Conservation (phyloP, 2,329 filamentous ascomycete species). For the Parafenestella ontariensis region DNA sequence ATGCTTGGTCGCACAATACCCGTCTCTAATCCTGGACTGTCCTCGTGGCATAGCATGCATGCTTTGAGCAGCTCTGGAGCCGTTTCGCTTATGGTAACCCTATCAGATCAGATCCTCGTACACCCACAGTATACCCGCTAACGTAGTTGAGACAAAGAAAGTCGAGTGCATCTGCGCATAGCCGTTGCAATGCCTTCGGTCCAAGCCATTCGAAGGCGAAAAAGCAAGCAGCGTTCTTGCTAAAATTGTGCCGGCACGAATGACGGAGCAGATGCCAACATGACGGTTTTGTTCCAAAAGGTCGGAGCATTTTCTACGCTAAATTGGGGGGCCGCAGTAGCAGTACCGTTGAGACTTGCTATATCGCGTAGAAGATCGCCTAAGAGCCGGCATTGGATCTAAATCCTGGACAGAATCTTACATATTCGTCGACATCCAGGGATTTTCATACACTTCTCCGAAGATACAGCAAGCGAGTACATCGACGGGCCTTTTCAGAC, state of each 20-base stretch:
- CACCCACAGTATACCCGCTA: constrained; percentile 6
- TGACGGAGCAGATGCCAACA: neutral
- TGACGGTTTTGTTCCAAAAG: neutral
- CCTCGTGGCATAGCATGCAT: constrained; percentile 7
- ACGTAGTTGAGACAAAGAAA: neutral
- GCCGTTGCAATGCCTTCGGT: neutral
- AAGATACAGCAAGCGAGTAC: neutral
- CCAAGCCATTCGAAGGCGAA: neutral
- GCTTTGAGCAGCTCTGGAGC: neutral
- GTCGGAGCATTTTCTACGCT: too few species aligned
- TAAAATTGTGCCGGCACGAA: neutral
- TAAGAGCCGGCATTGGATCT: neutral
- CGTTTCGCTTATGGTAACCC: constrained; percentile 8
- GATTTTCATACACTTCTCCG: neutral
- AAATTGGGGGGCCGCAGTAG: neutral
- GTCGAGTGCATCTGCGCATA: neutral
- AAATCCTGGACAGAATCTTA: neutral
- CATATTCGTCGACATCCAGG: neutral
- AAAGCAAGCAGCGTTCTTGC: neutral
- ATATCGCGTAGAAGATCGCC: neutral
- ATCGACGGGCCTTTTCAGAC: neutral
- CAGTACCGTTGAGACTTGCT: neutral
- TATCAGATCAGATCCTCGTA: constrained; percentile 8
- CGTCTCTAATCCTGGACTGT: constrained; percentile 8
- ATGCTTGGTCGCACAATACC: constrained; percentile 7